Evolutionary conservation across 495 filamentous ascomycete species (phyloP).

Genomic region (Neurospora tetraspora): DNA sequence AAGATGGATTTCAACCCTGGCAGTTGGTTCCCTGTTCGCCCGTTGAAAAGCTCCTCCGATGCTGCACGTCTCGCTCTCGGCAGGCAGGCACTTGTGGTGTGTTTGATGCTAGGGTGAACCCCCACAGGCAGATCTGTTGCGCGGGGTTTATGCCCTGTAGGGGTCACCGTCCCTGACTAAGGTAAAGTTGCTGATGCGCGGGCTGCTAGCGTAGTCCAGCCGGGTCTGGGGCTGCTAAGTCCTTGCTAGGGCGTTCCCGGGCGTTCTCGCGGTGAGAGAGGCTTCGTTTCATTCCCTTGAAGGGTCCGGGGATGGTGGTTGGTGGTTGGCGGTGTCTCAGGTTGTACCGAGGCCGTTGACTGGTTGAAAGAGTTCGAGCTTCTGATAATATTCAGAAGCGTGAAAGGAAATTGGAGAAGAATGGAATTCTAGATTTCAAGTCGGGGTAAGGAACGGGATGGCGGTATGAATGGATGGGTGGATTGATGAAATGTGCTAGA

Average conservation of each 20-base stretch:
- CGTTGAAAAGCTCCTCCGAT: neutral
- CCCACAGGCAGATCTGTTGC: neutral
- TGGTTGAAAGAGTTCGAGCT: neutral
- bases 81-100: neutral
- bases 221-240: neutral
- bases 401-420: neutral
- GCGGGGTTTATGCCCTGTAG: neutral
- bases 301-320: neutral
- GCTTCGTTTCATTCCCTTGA: neutral
- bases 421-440: neutral
- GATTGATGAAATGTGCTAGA: neutral
- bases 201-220: neutral
- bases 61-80: neutral
- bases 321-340: neutral
- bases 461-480: neutral
- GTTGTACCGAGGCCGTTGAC: neutral
- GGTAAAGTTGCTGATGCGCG: neutral
- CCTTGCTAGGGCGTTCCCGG: neutral
- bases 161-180: neutral
- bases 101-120: neutral
- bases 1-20: neutral
- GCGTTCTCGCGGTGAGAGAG: neutral
- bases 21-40: neutral
- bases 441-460: neutral
- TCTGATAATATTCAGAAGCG: neutral